Conservation (phyloP, 164 flowering plant species). For the Dillenia turbinata region DNA sequence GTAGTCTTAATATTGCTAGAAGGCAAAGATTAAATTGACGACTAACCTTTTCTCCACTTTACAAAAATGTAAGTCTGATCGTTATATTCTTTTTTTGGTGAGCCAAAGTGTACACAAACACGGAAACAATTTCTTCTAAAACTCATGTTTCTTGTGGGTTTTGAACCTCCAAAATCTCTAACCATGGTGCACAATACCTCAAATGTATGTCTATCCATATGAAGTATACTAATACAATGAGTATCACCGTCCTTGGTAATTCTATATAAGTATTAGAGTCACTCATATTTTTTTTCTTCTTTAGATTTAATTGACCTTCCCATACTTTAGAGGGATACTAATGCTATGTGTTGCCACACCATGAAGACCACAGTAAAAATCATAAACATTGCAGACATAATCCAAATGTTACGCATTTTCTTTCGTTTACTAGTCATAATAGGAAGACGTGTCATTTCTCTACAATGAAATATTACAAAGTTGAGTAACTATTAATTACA, state of each 20-base stretch:
- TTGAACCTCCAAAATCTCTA: not conserved
- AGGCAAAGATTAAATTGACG: constrained; percentile 1
- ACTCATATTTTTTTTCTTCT: not conserved
- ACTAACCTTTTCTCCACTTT: not conserved
- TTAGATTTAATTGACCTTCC: not conserved
- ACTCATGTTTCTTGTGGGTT: not conserved
- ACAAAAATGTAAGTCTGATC: not conserved
- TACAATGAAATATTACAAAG: not conserved
- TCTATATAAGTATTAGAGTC: not conserved
- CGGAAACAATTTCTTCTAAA: not conserved
- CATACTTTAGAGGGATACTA: not conserved
- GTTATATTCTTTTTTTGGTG: not conserved
- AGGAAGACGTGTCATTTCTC: not conserved
- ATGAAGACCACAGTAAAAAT: not conserved
- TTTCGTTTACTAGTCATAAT: not conserved
- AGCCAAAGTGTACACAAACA: not conserved
- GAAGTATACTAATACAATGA: not conserved
- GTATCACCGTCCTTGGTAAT: not conserved
- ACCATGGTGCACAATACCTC: not conserved
- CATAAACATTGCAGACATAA: not conserved
- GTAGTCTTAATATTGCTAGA: not conserved
- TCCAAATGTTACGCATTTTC: not conserved
- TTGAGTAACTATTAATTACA: too few relatives aligned
- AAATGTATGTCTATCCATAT: not conserved
- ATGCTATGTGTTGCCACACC: not conserved